Percentiles rank a stretch among this genome's conserved stretches.
Evolutionary conservation across 2,329 filamentous ascomycete species (phyloP).

Genomic region (Pseudogymnoascus sp.): DNA sequence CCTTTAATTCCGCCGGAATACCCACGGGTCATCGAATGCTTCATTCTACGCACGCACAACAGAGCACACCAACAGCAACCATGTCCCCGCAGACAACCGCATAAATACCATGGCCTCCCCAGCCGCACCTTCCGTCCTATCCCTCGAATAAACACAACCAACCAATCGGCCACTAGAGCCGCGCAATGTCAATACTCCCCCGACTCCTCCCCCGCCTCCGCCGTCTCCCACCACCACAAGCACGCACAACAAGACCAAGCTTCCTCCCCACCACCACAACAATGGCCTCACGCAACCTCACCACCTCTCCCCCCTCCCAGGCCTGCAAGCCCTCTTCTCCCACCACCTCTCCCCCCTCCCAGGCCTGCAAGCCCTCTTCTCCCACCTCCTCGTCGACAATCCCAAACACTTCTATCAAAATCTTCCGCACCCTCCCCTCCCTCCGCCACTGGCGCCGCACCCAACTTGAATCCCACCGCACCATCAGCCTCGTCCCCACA

Average conservation of each 20-base stretch:
- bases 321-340: slow-evolving; percentile 13
- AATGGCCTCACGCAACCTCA: slow-evolving; percentile 12
- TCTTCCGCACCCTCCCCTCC: slow-evolving; percentile 68
- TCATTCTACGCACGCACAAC: slow-evolving; percentile 25
- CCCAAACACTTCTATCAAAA: slow-evolving; percentile 50
- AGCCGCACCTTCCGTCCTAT: too few species aligned
- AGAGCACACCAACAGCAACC: slow-evolving; percentile 21
- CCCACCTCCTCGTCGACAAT: slow-evolving; percentile 26
- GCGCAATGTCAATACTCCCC: neutral
- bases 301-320: slow-evolving; percentile 17
- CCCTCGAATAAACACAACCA: neutral
- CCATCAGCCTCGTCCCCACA: slow-evolving; percentile 84
- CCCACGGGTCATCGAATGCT: too few species aligned
- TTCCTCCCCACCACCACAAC: neutral
- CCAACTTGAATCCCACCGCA: slow-evolving; percentile 57
- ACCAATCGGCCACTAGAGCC: neutral
- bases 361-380: slow-evolving; percentile 13
- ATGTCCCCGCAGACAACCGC: neutral
- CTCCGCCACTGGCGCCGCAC: slow-evolving; percentile 62
- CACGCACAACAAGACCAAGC: neutral
- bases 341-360: slow-evolving; percentile 17
- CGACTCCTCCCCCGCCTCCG: neutral
- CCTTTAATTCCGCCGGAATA: neutral
- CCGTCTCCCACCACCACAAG: neutral
- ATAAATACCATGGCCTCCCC: neutral